These are phyloP conservation scores for Blastobotrys terrestris DNA, from an alignment of 805 yeast genomes.

Conservation along the genomic window DNA sequence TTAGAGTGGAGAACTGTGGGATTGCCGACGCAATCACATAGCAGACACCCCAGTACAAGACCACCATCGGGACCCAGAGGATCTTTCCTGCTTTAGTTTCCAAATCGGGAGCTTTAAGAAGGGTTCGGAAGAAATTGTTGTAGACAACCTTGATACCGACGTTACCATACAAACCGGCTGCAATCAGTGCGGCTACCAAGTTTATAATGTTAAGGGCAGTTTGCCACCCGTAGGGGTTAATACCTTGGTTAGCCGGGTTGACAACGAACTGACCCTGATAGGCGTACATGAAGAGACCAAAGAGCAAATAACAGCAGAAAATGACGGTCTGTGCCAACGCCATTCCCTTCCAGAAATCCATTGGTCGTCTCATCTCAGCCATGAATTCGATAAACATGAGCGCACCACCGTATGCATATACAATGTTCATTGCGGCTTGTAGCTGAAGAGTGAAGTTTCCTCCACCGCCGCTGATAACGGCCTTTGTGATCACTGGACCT, in stretches of 20 bases:
- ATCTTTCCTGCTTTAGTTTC: slow-evolving; percentile 32
- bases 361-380: slow-evolving; percentile 44
- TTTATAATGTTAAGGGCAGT: slow-evolving; percentile 34
- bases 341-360: slow-evolving; percentile 46
- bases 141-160: slow-evolving; percentile 42
- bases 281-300: slow-evolving; percentile 40
- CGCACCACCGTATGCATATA: slow-evolving; percentile 47
- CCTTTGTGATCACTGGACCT: slow-evolving; percentile 20
- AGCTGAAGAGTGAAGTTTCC: slow-evolving; percentile 28
- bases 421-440: slow-evolving; percentile 40
- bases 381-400: slow-evolving; percentile 42
- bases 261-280: slow-evolving; percentile 41
- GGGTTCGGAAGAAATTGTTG: slow-evolving; percentile 33
- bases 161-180: slow-evolving; percentile 42
- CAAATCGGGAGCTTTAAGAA: slow-evolving; percentile 31
- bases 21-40: slow-evolving; percentile 40
- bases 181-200: slow-evolving; percentile 38
- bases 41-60: slow-evolving; percentile 41
- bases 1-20: slow-evolving; percentile 37
- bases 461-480: slow-evolving; percentile 26
- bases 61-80: slow-evolving; percentile 34
- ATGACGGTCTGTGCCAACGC: slow-evolving; percentile 38
- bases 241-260: slow-evolving; percentile 42
- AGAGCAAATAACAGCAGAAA: slow-evolving; percentile 36
- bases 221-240: slow-evolving; percentile 33